Conservation (phyloP, 2,329 filamentous ascomycete species). For the Davidsoniella eucalypti region DNA sequence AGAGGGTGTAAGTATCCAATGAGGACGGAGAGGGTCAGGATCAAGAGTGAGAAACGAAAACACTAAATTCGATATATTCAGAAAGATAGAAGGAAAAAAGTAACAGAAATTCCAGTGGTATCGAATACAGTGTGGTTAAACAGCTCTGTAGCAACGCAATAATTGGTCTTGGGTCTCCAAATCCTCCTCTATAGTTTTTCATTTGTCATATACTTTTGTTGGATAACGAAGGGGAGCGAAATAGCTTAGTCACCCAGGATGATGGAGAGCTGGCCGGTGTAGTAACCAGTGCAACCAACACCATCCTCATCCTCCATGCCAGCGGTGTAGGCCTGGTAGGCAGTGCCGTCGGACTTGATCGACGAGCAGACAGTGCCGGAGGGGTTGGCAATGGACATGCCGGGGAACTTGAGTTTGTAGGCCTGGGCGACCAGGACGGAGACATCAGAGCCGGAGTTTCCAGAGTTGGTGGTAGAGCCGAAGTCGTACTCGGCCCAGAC, state of each 20-base stretch:
- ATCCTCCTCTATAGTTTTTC: neutral
- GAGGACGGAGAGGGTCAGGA: neutral
- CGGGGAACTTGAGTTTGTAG: constrained; percentile 17
- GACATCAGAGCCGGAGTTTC: constrained; percentile 34
- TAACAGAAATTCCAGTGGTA: constrained; percentile 11
- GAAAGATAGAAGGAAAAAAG: constrained; percentile 4
- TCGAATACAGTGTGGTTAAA: constrained; percentile 5
- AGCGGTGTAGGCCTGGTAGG: constrained; percentile 23
- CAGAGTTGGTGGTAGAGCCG: constrained; percentile 27
- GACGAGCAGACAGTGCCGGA: constrained; percentile 26
- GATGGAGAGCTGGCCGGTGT: constrained; percentile 18
- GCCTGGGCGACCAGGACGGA: constrained; percentile 30
- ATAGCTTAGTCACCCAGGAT: constrained; percentile 17
- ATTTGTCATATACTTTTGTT: neutral
- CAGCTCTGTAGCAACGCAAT: constrained; percentile 1
- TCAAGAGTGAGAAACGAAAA: neutral
- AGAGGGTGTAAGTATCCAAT: neutral
- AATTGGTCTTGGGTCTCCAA: neutral
- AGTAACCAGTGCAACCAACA: constrained; percentile 24
- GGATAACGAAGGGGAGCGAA: too few species aligned
- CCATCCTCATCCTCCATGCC: constrained; percentile 25
- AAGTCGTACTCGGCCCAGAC: constrained; percentile 37
- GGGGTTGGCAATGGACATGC: constrained; percentile 24
- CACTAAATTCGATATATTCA: constrained; percentile 12
- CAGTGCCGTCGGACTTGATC: constrained; percentile 22